Conservation (phyloP, 176 grass and related monocot species). For the Eragrostis curvula region DNA sequence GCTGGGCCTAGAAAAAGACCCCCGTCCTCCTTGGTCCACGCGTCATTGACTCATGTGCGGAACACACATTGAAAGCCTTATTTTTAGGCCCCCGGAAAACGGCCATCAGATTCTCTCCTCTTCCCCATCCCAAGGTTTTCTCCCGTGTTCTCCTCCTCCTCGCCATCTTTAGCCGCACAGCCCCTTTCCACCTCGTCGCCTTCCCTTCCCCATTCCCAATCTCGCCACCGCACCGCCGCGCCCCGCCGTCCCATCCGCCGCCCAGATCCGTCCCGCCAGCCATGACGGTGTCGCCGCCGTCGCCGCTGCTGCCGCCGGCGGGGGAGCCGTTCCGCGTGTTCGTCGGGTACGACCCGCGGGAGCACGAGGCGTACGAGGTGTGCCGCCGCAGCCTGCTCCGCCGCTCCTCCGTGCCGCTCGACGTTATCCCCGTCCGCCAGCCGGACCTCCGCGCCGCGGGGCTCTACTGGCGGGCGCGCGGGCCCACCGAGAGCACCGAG, state of each 20-base stretch:
- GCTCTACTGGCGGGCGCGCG: constrained; percentile 75
- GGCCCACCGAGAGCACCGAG: constrained; percentile 82
- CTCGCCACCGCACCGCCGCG: too few species aligned
- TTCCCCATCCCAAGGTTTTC: too few species aligned
- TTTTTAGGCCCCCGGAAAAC: too few species aligned
- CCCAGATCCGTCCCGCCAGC: constrained; percentile 8
- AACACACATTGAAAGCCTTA: too few species aligned
- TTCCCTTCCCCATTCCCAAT: too few species aligned
- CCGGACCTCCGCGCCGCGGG: constrained; percentile 57
- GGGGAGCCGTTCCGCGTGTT: constrained; percentile 61
- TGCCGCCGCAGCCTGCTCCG: constrained; percentile 71
- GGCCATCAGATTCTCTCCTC: too few species aligned
- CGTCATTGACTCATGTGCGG: too few species aligned
- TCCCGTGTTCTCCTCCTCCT: too few species aligned
- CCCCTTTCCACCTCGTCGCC: too few species aligned
- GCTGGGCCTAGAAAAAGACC: too few species aligned
- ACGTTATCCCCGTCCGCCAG: constrained; percentile 61
- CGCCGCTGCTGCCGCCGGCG: background rate
- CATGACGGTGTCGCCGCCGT: constrained; percentile 25
- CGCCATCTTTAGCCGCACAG: too few species aligned
- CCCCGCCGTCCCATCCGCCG: background rate
- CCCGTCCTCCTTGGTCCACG: too few species aligned
- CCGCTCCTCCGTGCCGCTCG: constrained; percentile 66
- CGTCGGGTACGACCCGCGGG: constrained; percentile 85
- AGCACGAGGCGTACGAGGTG: constrained; percentile 69